These are phyloP conservation scores for Hyaloscypha finlandica DNA, from an alignment of 495 filamentous ascomycete species.

Conservation along the genomic window DNA sequence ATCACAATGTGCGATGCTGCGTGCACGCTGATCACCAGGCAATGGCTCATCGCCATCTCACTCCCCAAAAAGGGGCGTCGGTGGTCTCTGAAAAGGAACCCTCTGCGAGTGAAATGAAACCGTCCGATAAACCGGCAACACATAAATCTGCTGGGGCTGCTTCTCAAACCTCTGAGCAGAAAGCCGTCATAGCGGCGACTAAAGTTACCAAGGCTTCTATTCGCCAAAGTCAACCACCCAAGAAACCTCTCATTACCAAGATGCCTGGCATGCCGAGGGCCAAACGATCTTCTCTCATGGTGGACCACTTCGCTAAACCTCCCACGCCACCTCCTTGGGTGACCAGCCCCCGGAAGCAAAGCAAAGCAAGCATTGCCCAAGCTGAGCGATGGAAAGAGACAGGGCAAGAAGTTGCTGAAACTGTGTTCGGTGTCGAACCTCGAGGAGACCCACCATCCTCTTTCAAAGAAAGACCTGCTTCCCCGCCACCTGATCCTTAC, in stretches of 20 bases:
- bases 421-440: background rate
- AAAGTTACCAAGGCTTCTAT: background rate
- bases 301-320: background rate
- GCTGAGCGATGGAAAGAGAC: background rate
- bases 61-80: slow-evolving; percentile 2
- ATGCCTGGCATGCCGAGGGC: background rate
- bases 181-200: background rate
- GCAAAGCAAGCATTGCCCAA: background rate
- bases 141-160: background rate
- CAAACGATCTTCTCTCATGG: background rate
- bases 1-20: slow-evolving; percentile 30
- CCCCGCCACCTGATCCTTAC: background rate
- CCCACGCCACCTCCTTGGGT: slow-evolving; percentile 13
- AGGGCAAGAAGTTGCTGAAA: background rate
- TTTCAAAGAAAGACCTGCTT: slow-evolving; percentile 1
- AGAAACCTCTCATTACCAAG: background rate
- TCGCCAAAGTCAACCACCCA: background rate
- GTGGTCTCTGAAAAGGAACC: background rate
- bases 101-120: background rate
- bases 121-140: background rate
- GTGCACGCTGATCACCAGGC: slow-evolving; percentile 23
- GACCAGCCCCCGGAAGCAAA: background rate
- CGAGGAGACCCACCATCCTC: background rate
- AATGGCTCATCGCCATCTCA: slow-evolving; percentile 26
- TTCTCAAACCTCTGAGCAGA: background rate